These are phyloP conservation scores for Hyaloraphidium curvatum DNA, from an alignment of 192 early-diverging fungal genomes.

Conservation along the genomic window DNA sequence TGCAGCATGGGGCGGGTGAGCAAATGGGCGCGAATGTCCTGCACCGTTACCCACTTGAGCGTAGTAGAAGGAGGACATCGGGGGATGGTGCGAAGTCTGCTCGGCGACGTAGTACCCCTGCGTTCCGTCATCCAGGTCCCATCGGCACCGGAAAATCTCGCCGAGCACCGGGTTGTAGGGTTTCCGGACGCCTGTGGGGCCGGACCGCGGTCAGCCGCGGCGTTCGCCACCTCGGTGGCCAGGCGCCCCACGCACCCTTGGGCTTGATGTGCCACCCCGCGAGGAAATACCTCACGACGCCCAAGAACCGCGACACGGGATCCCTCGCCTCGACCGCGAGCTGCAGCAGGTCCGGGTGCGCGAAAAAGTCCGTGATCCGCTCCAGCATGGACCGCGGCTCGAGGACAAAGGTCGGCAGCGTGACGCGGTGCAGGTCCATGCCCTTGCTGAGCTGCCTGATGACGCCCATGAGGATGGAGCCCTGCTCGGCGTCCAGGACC, in stretches of 20 bases:
- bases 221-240: background rate
- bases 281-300: constrained; percentile 66
- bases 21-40: too few relatives aligned
- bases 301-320: constrained; percentile 57
- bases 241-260: constrained; percentile 29
- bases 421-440: constrained; percentile 78
- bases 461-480: constrained; percentile 61
- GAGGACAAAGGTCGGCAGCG: constrained; percentile 88
- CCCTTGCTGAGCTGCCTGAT: constrained; percentile 73
- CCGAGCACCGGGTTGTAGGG: constrained; percentile 90
- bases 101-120: constrained; percentile 67
- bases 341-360: constrained; percentile 63
- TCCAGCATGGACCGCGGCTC: constrained; percentile 88
- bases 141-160: constrained; percentile 75
- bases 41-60: too few relatives aligned
- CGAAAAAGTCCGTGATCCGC: constrained; percentile 90
- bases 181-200: constrained; percentile 63
- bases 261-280: constrained; percentile 88
- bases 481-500: too few relatives aligned
- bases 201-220: background rate
- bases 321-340: constrained; percentile 34
- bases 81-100: constrained; percentile 89
- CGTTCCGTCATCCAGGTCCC: constrained; percentile 35
- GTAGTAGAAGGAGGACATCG: constrained; percentile 69
- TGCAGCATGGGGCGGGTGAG: too few relatives aligned